Evolutionary conservation across 1,284 basidiomycete species (phyloP).

Genomic region (Ceratobasidium sp.): DNA sequence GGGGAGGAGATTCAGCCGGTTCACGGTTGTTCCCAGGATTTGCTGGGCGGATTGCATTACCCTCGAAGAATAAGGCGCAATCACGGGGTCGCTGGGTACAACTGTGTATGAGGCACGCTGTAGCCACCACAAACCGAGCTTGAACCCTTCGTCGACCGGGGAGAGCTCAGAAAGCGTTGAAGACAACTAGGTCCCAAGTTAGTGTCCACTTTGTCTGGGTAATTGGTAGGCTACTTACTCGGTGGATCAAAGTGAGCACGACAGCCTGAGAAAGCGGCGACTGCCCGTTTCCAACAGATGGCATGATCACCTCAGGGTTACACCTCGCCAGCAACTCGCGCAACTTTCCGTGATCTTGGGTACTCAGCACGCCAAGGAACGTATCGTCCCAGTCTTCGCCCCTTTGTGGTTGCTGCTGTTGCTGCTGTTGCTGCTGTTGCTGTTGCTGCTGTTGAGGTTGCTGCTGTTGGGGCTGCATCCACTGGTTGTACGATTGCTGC

Average conservation of each 20-base stretch:
- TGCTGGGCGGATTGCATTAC: conserved; percentile 77
- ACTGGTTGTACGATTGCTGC: conserved; percentile 17
- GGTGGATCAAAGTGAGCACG: conserved; percentile 75
- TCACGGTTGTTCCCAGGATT: conserved; percentile 74
- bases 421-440: conserved; percentile 26
- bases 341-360: conserved; percentile 71
- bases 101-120: conserved; percentile 71
- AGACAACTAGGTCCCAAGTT: conserved; percentile 59
- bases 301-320: conserved; percentile 77
- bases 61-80: conserved; percentile 76
- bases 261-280: conserved; percentile 76
- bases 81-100: conserved; percentile 76
- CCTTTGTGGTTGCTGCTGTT: conserved; percentile 31
- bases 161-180: conserved; percentile 72
- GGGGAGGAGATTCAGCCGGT: conserved; percentile 74
- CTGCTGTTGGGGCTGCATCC: conserved; percentile 55
- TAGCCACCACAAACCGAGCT: conserved; percentile 80
- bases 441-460: conserved; percentile 21
- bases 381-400: conserved; percentile 80
- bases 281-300: conserved; percentile 60
- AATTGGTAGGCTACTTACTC: conserved; percentile 60
- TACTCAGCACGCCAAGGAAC: conserved; percentile 72
- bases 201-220: conserved; percentile 7
- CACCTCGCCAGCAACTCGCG: conserved; percentile 72
- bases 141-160: conserved; percentile 76